A percentile compares a stretch with the other conserved stretches of the same genome.
These are phyloP conservation scores for Entoloma clypeatum DNA, from an alignment of 1,284 basidiomycete genomes.

Conservation along the genomic window DNA sequence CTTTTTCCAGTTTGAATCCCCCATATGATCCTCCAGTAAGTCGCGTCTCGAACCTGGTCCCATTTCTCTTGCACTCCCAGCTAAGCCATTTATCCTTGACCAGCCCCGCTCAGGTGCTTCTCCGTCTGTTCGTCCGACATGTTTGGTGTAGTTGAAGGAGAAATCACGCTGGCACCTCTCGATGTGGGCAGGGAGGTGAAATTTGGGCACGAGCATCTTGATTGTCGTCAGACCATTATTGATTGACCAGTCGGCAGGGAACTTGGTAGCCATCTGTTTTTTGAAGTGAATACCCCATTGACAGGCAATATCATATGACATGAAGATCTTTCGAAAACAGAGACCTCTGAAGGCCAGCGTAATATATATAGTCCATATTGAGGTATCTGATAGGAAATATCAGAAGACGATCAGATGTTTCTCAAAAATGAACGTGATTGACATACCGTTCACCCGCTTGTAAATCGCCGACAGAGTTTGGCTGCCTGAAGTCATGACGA, in stretches of 20 bases:
- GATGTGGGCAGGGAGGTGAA: constrained; percentile 23
- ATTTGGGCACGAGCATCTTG: constrained; percentile 12
- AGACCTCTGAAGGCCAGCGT: constrained; percentile 17
- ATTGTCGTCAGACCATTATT: not conserved
- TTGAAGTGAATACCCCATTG: constrained; percentile 27
- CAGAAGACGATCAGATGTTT: not conserved
- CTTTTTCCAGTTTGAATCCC: constrained; percentile 26
- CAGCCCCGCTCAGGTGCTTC: constrained; percentile 28
- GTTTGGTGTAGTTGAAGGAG: constrained; percentile 23
- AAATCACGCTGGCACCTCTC: constrained; percentile 17
- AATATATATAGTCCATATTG: constrained; percentile 31
- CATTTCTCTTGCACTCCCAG: constrained; percentile 28
- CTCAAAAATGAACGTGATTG: no score
- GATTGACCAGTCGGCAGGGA: not conserved
- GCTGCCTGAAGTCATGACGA: constrained; percentile 27
- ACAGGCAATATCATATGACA: constrained; percentile 33
- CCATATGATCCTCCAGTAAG: constrained; percentile 28
- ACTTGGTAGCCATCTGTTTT: constrained; percentile 10
- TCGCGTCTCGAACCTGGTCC: constrained; percentile 26
- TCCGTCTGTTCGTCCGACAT: constrained; percentile 26
- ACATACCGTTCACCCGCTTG: constrained; percentile 26
- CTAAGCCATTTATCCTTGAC: constrained; percentile 23
- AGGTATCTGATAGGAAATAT: no score
- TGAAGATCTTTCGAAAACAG: constrained; percentile 10
- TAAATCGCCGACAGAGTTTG: constrained; percentile 24